Base-by-base conservation (phyloP, 2,329 filamentous ascomycete species). In the Elsinoe batatas region DNA sequence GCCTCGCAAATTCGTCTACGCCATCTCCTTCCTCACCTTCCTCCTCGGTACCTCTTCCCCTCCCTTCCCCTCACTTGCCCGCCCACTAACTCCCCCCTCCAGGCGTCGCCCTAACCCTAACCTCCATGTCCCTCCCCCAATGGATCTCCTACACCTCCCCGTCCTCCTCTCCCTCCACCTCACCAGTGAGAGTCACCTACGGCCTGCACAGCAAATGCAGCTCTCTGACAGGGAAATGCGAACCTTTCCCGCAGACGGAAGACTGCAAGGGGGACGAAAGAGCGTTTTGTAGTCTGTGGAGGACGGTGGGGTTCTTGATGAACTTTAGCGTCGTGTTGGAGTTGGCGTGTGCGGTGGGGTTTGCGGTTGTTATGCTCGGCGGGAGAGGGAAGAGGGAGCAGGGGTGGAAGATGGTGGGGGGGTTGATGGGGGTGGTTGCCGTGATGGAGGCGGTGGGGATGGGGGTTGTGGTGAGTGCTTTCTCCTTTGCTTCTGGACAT, bases 221-320 rank as follows among this genome's bases (percentile, higher is more conserved):
- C 54, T 85, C 81, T 57, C 74, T 87, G 57, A 79, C 79, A 43
- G 76, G 81, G 50, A 68, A 68, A 59, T 91, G 87, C 69, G 75
- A 76, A 20, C 72, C 75, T 32, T 93, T 90, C 69, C 88, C 88
- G 3, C 76, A 78, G 60, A 73, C 79, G 54, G 75, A 80, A 56
- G 83, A 88, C 67, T 91, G 88, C 70, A 73, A 75, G 56, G 79
- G 77, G 62, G 79, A 83, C 61, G 80, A 84, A 62, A 78, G 82
- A 53, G 82, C 83, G 65, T 96, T 97, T 72, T 97, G 93, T 76
- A 86, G 83, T 64, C 86, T 94, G 79, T 98, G 91, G 91, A 81
- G 87, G 58, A 88, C 83, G 22, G 83, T 89, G 35, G 90, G 88
- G 20, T 97, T 96, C 71, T 72, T 95, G 61, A 89, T 95, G 74